phyloP scores from a whole-genome alignment of 495 filamentous ascomycete genomes.

The Cercophora samala region DNA sequence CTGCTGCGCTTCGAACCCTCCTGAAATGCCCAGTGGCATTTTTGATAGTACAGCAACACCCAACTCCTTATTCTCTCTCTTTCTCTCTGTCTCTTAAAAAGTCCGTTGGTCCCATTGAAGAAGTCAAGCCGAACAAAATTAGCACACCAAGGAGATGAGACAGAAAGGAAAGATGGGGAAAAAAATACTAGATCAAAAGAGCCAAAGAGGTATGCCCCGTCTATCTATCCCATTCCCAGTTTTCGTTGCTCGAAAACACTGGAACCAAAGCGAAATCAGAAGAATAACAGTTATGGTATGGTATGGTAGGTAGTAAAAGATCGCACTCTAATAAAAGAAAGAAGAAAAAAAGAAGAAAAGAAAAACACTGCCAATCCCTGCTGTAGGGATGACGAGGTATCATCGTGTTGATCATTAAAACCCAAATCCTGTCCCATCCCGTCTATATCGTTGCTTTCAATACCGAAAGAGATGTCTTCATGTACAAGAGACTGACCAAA shows the following conservation, averaged over 20 bases:
- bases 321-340: neutral
- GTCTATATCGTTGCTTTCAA: conserved; percentile 5
- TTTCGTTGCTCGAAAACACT: neutral
- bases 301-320: neutral
- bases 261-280: neutral
- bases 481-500: conserved; percentile 18
- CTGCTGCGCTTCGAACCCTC: neutral
- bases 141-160: neutral
- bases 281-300: neutral
- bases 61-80: neutral
- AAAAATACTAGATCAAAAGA: neutral
- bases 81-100: too few species aligned
- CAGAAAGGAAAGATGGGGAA: neutral
- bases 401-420: neutral
- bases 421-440: neutral
- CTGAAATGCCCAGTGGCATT: conserved; percentile 3
- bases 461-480: conserved; percentile 10
- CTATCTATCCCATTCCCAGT: conserved; percentile 3
- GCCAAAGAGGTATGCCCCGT: conserved; percentile 1
- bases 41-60: neutral
- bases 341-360: neutral
- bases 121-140: neutral
- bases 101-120: neutral
- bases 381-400: neutral
- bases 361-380: neutral